phyloP scores from a whole-genome alignment of 106 monocot species.

The Dioscorea zingiberensis region DNA sequence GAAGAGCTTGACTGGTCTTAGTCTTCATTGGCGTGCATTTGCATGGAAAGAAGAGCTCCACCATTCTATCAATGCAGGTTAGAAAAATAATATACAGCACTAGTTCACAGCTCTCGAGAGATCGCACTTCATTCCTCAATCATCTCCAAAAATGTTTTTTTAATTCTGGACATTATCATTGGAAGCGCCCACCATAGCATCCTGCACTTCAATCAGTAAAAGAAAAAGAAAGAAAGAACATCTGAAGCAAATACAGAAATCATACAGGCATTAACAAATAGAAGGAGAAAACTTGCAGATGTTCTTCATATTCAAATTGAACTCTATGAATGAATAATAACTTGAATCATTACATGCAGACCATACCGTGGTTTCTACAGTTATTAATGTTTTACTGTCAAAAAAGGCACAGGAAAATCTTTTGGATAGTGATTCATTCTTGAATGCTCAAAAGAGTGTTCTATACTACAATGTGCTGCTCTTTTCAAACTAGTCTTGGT shows the following conservation, averaged over 20 bases:
- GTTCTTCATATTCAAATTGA: too few relatives aligned
- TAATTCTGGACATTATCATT: slow-evolving; percentile 4
- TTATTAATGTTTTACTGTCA: too few relatives aligned
- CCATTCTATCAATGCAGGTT: slow-evolving; percentile 13
- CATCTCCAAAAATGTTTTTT: slow-evolving; percentile 10
- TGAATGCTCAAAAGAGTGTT: not conserved
- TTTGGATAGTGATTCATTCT: too few relatives aligned
- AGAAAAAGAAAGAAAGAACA: not conserved
- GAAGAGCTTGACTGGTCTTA: slow-evolving; percentile 16
- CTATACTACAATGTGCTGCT: slow-evolving; percentile 12
- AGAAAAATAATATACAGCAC: slow-evolving; percentile 1
- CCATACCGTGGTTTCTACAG: too few relatives aligned
- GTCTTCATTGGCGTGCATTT: slow-evolving; percentile 42
- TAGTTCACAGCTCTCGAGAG: slow-evolving; percentile 29
- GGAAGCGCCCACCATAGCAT: not conserved
- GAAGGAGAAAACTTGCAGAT: not conserved
- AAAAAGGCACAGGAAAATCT: too few relatives aligned
- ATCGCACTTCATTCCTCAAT: slow-evolving; percentile 39
- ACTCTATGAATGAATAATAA: too few relatives aligned
- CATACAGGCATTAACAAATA: too few relatives aligned
- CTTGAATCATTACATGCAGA: too few relatives aligned
- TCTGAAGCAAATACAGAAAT: not conserved
- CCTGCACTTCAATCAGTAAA: slow-evolving; percentile 6
- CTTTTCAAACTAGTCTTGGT: slow-evolving; percentile 23
- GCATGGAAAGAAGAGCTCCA: slow-evolving; percentile 57